Evolutionary conservation across 2,329 filamentous ascomycete genomes (phyloP).

Genomic region (Xylariomycetidae sp.): DNA sequence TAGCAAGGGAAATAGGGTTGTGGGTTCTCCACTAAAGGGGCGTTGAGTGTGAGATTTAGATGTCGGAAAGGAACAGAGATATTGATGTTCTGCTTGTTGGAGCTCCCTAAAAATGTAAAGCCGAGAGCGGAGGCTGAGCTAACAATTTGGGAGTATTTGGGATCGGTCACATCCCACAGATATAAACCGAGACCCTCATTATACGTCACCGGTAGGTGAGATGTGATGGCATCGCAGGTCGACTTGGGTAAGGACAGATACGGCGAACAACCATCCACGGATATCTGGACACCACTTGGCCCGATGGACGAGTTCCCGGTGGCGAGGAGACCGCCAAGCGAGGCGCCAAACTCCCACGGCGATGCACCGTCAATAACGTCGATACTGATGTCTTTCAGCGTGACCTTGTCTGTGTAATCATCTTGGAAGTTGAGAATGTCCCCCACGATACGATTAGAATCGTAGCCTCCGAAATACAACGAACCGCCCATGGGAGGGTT

Average conservation of each 20-base stretch:
- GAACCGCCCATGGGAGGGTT: conserved; percentile 28
- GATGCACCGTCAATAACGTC: conserved; percentile 35
- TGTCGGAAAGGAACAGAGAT: conserved; percentile 39
- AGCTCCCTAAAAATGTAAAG: conserved; percentile 33
- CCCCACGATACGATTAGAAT: conserved; percentile 33
- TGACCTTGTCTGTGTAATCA: conserved; percentile 20
- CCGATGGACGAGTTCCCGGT: conserved; percentile 22
- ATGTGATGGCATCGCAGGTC: conserved; percentile 36
- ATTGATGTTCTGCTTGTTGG: conserved; percentile 27
- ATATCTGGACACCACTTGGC: conserved; percentile 22
- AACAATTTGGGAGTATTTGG: conserved; percentile 32
- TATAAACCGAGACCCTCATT: conserved; percentile 33
- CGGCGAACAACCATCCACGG: conserved; percentile 32
- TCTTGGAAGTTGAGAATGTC: conserved; percentile 21
- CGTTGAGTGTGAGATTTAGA: conserved; percentile 35
- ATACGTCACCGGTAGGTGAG: conserved; percentile 32
- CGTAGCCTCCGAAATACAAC: conserved; percentile 36
- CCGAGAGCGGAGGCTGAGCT: conserved; percentile 35
- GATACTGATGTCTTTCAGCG: conserved; percentile 36
- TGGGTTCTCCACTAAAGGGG: conserved; percentile 28
- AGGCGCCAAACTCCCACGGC: conserved; percentile 31
- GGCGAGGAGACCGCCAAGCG: conserved; percentile 23
- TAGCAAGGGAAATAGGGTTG: conserved; percentile 40
- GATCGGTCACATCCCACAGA: conserved; percentile 32
- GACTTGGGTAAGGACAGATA: conserved; percentile 35